phyloP scores from a whole-genome alignment of 352 stramenopile genomes.

The Lagenidium giganteum region DNA sequence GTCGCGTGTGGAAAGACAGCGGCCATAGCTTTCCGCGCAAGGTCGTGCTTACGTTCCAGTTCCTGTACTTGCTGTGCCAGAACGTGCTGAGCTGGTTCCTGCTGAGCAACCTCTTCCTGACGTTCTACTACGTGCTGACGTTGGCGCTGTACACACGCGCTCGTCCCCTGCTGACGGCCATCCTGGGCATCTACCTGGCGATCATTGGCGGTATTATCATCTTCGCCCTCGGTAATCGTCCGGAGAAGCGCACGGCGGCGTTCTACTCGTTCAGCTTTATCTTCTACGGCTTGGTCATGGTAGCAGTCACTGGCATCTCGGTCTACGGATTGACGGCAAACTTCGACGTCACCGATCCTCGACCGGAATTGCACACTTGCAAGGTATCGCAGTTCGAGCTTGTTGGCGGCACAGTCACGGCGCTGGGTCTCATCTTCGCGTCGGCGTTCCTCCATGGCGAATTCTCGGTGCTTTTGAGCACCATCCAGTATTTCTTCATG shows the following conservation, averaged over 20 bases:
- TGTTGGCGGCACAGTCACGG: slow-evolving; percentile 6
- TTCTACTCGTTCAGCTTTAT: slow-evolving; percentile 13
- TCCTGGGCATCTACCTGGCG: slow-evolving; percentile 25
- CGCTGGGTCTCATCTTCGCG: slow-evolving; percentile 16
- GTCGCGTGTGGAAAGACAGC: slow-evolving; percentile 29
- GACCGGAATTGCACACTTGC: neutral
- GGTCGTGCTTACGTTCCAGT: slow-evolving; percentile 25
- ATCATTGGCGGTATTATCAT: slow-evolving; percentile 23
- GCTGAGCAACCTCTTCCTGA: slow-evolving; percentile 30
- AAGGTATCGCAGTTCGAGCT: slow-evolving; percentile 1
- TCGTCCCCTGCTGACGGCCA: slow-evolving; percentile 12
- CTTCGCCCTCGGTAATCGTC: slow-evolving; percentile 15
- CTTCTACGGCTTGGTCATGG: slow-evolving; percentile 12
- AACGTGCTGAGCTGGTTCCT: slow-evolving; percentile 27
- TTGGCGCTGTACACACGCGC: slow-evolving; percentile 22
- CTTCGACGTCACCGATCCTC: neutral
- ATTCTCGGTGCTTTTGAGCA: slow-evolving; percentile 19
- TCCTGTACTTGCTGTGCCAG: slow-evolving; percentile 26
- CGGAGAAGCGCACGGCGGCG: slow-evolving; percentile 10
- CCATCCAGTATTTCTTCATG: slow-evolving; percentile 26
- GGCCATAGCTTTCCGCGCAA: slow-evolving; percentile 22
- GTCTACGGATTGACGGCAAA: slow-evolving; percentile 11
- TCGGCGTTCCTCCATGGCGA: slow-evolving; percentile 24
- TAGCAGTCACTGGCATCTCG: slow-evolving; percentile 8
- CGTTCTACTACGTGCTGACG: slow-evolving; percentile 30